Conservation (phyloP, 2,329 filamentous ascomycete species). For the Chaetothyriales sp. region DNA sequence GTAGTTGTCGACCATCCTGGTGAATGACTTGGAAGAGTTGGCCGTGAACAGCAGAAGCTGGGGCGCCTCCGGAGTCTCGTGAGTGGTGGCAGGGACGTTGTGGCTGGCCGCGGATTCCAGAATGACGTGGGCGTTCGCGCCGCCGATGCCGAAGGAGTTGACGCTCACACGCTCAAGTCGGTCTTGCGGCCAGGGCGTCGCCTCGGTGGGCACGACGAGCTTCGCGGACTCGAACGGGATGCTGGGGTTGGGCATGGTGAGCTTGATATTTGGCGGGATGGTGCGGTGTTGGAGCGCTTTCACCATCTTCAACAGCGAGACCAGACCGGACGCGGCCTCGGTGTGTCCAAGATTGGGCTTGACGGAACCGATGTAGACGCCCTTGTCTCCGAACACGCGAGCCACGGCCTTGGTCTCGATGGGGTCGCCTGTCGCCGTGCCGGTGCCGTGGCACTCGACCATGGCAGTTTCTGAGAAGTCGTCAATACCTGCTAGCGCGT, state of each 20-base stretch:
- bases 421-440: slow-evolving; percentile 16
- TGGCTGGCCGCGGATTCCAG: slow-evolving; percentile 2
- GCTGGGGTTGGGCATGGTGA: slow-evolving; percentile 24
- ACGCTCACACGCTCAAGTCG: slow-evolving; percentile 5
- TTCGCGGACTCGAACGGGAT: neutral
- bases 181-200: slow-evolving; percentile 3
- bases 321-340: slow-evolving; percentile 7
- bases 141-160: slow-evolving; percentile 14
- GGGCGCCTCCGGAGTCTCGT: too few species aligned
- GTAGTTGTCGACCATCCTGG: too few species aligned
- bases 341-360: slow-evolving; percentile 7
- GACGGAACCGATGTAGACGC: slow-evolving; percentile 3
- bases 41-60: too few species aligned
- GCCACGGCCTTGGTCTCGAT: slow-evolving; percentile 16
- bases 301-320: slow-evolving; percentile 8
- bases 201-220: slow-evolving; percentile 1
- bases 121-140: slow-evolving; percentile 8
- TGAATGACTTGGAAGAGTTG: too few species aligned
- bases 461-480: slow-evolving; percentile 8
- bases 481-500: slow-evolving; percentile 15
- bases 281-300: slow-evolving; percentile 3
- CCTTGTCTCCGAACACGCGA: neutral
- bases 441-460: slow-evolving; percentile 21
- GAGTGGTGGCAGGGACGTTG: too few species aligned
- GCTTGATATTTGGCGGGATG: slow-evolving; percentile 27